Percentiles rank a stretch among this genome's conserved stretches.
Conservation (phyloP, 2,329 filamentous ascomycete species). For the Ophiosphaerella narmari region DNA sequence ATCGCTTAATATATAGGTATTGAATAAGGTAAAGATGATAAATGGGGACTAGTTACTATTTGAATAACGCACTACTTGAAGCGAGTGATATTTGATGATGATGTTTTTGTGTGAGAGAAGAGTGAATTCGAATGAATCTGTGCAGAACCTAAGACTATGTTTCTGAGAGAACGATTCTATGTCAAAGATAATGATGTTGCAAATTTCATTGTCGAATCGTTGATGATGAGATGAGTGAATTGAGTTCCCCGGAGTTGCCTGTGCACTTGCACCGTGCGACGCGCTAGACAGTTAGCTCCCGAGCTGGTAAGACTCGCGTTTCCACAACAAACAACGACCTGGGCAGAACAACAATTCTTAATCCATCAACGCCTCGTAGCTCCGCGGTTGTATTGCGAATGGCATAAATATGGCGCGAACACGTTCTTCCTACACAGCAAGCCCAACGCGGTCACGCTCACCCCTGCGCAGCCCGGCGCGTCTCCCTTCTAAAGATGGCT, state of each 20-base stretch:
- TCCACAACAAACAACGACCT: conserved; percentile 27
- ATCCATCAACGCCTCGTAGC: conserved; percentile 3
- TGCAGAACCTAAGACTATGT: too few species aligned
- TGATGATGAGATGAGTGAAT: background rate
- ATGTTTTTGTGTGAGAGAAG: too few species aligned
- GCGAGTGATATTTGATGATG: too few species aligned
- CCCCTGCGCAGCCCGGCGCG: conserved; percentile 35
- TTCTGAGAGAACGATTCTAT: too few species aligned
- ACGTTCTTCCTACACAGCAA: conserved; percentile 42
- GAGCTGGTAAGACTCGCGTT: conserved; percentile 8
- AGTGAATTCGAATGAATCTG: too few species aligned
- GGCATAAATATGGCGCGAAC: conserved; percentile 37
- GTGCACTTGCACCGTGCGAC: conserved; percentile 4
- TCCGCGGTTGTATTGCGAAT: conserved; percentile 1
- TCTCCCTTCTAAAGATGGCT: conserved; percentile 37
- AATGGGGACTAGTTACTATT: too few species aligned
- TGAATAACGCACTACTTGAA: too few species aligned
- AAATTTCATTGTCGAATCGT: background rate
- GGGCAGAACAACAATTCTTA: conserved; percentile 23
- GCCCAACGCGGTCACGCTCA: conserved; percentile 37
- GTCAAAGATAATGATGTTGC: background rate
- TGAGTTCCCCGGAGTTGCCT: background rate
- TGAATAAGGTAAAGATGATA: too few species aligned
- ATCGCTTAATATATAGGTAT: too few species aligned
- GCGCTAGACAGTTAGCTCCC: conserved; percentile 8